phyloP scores from a whole-genome alignment of 1,284 basidiomycete species.

The Ustilago tritici region DNA sequence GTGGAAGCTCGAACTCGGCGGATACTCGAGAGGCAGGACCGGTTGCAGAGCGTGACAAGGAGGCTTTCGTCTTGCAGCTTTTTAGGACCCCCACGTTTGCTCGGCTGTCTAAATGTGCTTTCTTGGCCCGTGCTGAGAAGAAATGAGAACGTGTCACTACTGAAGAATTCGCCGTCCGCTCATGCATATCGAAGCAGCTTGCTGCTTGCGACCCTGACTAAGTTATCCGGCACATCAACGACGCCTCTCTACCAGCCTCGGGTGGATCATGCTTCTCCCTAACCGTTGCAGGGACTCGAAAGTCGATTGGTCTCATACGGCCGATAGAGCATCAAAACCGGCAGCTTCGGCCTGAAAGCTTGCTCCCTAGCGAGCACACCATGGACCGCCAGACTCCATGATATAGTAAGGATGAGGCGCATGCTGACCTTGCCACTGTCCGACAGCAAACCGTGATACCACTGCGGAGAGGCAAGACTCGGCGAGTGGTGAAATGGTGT shows the following conservation, averaged over 20 bases:
- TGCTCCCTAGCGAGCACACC: not conserved
- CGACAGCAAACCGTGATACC: not conserved
- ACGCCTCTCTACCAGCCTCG: not conserved
- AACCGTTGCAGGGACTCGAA: not conserved
- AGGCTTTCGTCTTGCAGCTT: constrained; percentile 9
- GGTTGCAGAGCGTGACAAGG: constrained; percentile 39
- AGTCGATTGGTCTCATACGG: not conserved
- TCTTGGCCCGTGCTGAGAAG: constrained; percentile 28
- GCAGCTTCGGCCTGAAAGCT: not conserved
- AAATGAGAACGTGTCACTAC: constrained; percentile 37
- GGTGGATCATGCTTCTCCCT: not conserved
- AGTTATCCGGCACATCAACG: not conserved
- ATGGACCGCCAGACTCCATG: not conserved
- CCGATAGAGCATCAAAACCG: not conserved
- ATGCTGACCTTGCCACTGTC: not conserved
- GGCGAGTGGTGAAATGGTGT: not conserved
- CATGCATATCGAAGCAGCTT: constrained; percentile 4
- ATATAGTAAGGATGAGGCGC: not conserved
- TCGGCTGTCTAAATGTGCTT: constrained; percentile 18
- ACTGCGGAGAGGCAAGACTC: too few relatives aligned
- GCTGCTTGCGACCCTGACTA: not conserved
- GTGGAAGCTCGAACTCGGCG: not conserved
- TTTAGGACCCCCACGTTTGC: constrained; percentile 32
- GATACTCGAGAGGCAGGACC: not conserved
- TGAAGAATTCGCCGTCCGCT: constrained; percentile 37